Base-by-base conservation (phyloP, 2,329 filamentous ascomycete species). In the Nemania sp. region DNA sequence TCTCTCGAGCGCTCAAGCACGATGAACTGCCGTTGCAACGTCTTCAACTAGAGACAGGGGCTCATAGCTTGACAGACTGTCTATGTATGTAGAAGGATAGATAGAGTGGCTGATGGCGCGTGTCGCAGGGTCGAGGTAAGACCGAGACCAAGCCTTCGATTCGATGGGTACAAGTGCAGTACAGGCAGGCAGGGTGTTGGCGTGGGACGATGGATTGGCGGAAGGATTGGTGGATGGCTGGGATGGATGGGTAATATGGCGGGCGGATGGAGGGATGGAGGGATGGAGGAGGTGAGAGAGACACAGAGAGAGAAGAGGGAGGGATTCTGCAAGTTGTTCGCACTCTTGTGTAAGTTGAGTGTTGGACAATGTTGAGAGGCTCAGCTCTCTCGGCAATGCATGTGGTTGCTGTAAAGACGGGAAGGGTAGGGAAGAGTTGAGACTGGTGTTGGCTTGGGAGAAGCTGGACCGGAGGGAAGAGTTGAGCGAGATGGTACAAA, bases 401-500 rank as follows among this genome's bases (percentile, higher is more conserved):
- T 35, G 43, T 35, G 47, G 53, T 52, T 51, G 40, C 47, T n/a
- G 12, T 40, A 34, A 37, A 46, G 49, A 55, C 12, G 18, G 18
- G 32, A 43, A n/a, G 13, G 18, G 21, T 21, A 42, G 50, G 20
- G 37, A 37, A 51, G 20, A 32, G 47, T 58, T 37, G 46, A 39
- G 32, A 58, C 12, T 39, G 40, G 58, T n/a, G n/a, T 61, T 42
- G 52, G 47, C 62, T 51, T 53, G 47, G 48, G 59, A 50, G n/a
- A 50, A 18, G 29, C 13, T 37, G 47, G 49, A 40, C 46, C 51
- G 59, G 46, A 53, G 54, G 59, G 46, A 53, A 51, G 58, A 43
- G 60, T 62, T 57, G 57, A 29, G 25, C 25, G 25, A 29, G 25
- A 29, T 29, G 4, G 25, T 29, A 7, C 4, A 4, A 29, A 7